phyloP scores from a whole-genome alignment of 1,284 basidiomycete genomes.

The Ustilago vetiveriae region DNA sequence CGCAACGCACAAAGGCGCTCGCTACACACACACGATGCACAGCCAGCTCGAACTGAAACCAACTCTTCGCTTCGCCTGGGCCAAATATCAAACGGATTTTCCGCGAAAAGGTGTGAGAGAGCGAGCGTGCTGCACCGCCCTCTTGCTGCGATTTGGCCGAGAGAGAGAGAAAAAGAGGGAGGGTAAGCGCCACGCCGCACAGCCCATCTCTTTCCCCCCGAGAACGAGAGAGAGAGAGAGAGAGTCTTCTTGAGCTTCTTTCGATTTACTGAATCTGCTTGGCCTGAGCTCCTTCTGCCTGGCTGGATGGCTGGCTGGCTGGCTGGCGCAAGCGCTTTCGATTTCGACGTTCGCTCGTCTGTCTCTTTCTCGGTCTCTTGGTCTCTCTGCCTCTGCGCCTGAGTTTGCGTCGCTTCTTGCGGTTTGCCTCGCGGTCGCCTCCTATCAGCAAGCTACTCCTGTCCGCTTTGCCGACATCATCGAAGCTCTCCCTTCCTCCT shows the following conservation, averaged over 20 bases:
- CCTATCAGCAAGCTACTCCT: constrained; percentile 15
- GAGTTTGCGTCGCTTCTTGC: constrained; percentile 1
- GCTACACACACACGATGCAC: not conserved
- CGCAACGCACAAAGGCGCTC: not conserved
- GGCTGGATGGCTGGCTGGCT: constrained; percentile 1
- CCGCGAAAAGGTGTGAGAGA: too few species aligned
- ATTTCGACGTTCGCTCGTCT: not conserved
- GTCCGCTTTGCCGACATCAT: constrained; percentile 15
- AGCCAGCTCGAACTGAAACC: not conserved
- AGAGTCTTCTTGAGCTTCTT: constrained; percentile 9
- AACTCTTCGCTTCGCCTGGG: too few species aligned
- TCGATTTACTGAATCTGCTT: constrained; percentile 1
- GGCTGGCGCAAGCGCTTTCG: not conserved
- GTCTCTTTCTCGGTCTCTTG: not conserved
- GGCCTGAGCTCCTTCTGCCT: constrained; percentile 4
- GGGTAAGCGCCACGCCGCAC: not conserved
- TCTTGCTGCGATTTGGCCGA: not conserved
- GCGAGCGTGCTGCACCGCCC: too few species aligned
- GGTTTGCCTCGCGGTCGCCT: not conserved
- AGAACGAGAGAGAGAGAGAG: not conserved
- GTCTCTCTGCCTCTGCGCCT: not conserved
- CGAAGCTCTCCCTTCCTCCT: not conserved
- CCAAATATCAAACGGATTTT: too few species aligned
- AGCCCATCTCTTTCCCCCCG: not conserved
- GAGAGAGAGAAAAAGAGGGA: not conserved